phyloP scores from a whole-genome alignment of 2,329 filamentous ascomycete species.

The Cordyceps tenuipes region DNA sequence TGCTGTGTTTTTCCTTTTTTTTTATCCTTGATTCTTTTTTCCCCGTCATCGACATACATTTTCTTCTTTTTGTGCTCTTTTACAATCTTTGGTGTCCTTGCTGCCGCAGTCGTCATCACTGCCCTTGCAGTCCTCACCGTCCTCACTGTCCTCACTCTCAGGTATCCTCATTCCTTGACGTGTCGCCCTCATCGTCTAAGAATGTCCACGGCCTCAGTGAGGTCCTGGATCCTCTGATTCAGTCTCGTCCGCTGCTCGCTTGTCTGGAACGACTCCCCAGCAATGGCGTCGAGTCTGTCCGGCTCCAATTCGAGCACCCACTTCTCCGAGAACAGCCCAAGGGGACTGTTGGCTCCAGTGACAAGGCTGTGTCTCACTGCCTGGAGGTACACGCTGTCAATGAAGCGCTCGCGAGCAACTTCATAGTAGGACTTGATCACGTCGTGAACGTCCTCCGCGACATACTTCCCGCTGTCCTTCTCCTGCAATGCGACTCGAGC shows the following conservation, averaged over 20 bases:
- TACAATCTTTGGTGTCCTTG: too few relatives aligned
- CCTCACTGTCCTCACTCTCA: too few relatives aligned
- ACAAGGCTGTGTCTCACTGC: slow-evolving; percentile 22
- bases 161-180: too few relatives aligned
- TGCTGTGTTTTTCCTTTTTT: too few relatives aligned
- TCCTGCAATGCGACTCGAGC: slow-evolving; percentile 13
- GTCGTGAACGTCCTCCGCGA: slow-evolving; percentile 23
- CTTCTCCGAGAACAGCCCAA: not conserved
- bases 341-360: slow-evolving; percentile 18
- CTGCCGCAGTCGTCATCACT: too few relatives aligned
- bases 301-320: slow-evolving; percentile 5
- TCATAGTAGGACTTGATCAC: slow-evolving; percentile 26
- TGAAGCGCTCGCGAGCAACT: slow-evolving; percentile 23
- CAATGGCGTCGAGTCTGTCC: not conserved
- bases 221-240: not conserved
- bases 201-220: not conserved
- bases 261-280: not conserved
- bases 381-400: slow-evolving; percentile 28
- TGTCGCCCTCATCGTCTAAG: too few relatives aligned
- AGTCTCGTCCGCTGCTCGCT: not conserved
- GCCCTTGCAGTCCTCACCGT: too few relatives aligned
- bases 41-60: too few relatives aligned
- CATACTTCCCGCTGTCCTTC: slow-evolving; percentile 17
- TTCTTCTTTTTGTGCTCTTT: too few relatives aligned
- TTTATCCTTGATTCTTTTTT: too few relatives aligned